Evolutionary conservation across 306 rosid genomes (phyloP), one percentile per base, ranked within the genome.

Genomic region (Castanea mollissima): DNA sequence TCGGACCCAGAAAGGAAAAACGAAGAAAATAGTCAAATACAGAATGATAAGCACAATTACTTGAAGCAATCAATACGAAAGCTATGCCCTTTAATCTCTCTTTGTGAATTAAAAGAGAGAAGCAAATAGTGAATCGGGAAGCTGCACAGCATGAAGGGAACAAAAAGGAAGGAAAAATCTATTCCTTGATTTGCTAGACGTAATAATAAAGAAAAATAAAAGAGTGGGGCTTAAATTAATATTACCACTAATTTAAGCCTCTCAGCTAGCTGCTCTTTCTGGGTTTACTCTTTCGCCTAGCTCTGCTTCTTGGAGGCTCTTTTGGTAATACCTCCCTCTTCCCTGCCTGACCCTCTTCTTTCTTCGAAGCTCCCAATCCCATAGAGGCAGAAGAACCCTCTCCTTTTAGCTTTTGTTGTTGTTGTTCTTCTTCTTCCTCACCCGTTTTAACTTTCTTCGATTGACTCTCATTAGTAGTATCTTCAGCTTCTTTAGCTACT

Each of bases 281-380:
- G 90, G 98, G 97, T 83, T 86, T 93, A 89, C 92, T 86, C 86
- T 93, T 93, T 59, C 94, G 55, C 70, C 94, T 88, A 13, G 88
- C 89, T 80, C 92, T 87, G 84, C 93, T 90, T 79, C 91, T 89
- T 8, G 90, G 84, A 57, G 88, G 84, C n/a, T 84, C 79, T 55
- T 55, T 83, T 35, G 82, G 74, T 25, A 79, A 49, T 49, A 49
- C 55, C 69, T 76, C 75, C 44, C 20, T 55, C 34, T 71, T 80
- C 23, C 9, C 46, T 3, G 82, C 27, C 55, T 68, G 77, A 56
- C 12, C 77, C 20, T 69, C 83, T 80, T 82, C 87, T 72, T 35
- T 65, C 79, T 85, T 74, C 19, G 82, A 32, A 69, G n/a, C 29
- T 38, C 73, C 79, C 52, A 34, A 71, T 38, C 73, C 79, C 52